Evolutionary conservation across 345 rosid genomes (phyloP).

Genomic region (Brassica incana): DNA sequence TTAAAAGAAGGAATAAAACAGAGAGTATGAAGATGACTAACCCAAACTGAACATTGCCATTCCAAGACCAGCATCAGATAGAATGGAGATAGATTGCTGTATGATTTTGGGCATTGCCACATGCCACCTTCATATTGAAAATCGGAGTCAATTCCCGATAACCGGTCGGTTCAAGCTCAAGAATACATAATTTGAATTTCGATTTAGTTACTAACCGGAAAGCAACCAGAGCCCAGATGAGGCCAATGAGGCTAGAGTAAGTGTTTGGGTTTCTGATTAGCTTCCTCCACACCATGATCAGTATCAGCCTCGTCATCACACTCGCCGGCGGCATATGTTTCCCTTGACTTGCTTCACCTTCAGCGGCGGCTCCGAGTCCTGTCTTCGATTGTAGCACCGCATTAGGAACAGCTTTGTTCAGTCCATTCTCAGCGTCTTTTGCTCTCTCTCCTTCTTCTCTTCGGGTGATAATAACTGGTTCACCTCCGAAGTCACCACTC

Average conservation of each 20-base stretch:
- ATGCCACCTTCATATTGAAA: constrained; percentile 57
- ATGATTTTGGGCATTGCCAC: constrained; percentile 80
- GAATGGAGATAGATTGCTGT: constrained; percentile 71
- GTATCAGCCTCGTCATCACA: constrained; percentile 92
- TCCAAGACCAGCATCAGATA: constrained; percentile 96
- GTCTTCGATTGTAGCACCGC: constrained; percentile 72
- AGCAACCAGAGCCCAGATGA: constrained; percentile 88
- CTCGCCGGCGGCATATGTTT: constrained; percentile 90
- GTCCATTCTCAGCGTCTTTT: constrained; percentile 48
- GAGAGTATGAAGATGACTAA: constrained; percentile 36
- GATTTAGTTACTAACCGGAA: constrained; percentile 52
- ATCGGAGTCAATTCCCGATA: not conserved
- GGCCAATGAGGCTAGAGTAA: constrained; percentile 88
- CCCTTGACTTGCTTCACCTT: constrained; percentile 52
- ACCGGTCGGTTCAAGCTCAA: constrained; percentile 12
- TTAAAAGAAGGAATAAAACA: constrained; percentile 16
- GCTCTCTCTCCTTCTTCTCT: constrained; percentile 54
- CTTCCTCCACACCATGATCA: constrained; percentile 97
- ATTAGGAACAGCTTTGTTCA: constrained; percentile 66
- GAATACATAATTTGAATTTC: not conserved
- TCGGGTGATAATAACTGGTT: constrained; percentile 53
- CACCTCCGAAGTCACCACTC: constrained; percentile 55
- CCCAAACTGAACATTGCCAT: constrained; percentile 99
- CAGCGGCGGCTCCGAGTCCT: constrained; percentile 47
- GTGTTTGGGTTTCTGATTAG: constrained; percentile 96